phyloP scores from a whole-genome alignment of 1,284 basidiomycete genomes.

The Albatrellus sp. region DNA sequence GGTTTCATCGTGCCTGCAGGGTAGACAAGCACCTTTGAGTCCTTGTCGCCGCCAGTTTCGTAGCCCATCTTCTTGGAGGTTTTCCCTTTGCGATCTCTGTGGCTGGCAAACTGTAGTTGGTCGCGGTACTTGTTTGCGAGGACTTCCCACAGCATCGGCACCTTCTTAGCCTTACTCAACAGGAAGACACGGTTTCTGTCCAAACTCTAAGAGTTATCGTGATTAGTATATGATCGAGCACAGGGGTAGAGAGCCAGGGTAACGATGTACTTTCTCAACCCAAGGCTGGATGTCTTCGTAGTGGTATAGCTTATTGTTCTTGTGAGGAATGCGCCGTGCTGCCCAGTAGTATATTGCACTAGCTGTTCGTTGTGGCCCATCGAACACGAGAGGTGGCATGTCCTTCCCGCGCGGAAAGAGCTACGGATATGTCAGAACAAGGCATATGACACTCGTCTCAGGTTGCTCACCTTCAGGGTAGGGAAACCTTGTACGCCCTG shows the following conservation, averaged over 20 bases:
- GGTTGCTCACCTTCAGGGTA: slow-evolving; percentile 59
- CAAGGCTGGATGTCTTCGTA: slow-evolving; percentile 48
- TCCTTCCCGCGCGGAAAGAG: slow-evolving; percentile 67
- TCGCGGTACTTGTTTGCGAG: slow-evolving; percentile 65
- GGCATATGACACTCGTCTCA: neutral
- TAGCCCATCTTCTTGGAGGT: slow-evolving; percentile 44
- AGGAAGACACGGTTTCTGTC: slow-evolving; percentile 60
- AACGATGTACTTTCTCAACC: slow-evolving; percentile 39
- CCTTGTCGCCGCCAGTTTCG: slow-evolving; percentile 37
- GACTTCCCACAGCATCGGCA: slow-evolving; percentile 79
- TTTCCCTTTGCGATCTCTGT: slow-evolving; percentile 55
- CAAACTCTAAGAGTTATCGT: slow-evolving; percentile 25
- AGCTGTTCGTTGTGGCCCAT: slow-evolving; percentile 60
- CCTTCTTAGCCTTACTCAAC: slow-evolving; percentile 62
- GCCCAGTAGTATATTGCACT: slow-evolving; percentile 72
- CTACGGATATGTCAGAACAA: slow-evolving; percentile 20
- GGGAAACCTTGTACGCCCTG: slow-evolving; percentile 87
- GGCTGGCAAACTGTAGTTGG: slow-evolving; percentile 54
- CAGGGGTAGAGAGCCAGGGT: neutral
- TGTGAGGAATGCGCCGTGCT: slow-evolving; percentile 58
- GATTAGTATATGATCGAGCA: neutral
- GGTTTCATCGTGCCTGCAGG: slow-evolving; percentile 40
- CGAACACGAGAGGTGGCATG: slow-evolving; percentile 56
- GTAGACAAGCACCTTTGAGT: slow-evolving; percentile 56
- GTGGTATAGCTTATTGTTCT: slow-evolving; percentile 51